Evolutionary conservation across 192 early-diverging fungal genomes (phyloP).

Genomic region (Mortierella alpina): DNA sequence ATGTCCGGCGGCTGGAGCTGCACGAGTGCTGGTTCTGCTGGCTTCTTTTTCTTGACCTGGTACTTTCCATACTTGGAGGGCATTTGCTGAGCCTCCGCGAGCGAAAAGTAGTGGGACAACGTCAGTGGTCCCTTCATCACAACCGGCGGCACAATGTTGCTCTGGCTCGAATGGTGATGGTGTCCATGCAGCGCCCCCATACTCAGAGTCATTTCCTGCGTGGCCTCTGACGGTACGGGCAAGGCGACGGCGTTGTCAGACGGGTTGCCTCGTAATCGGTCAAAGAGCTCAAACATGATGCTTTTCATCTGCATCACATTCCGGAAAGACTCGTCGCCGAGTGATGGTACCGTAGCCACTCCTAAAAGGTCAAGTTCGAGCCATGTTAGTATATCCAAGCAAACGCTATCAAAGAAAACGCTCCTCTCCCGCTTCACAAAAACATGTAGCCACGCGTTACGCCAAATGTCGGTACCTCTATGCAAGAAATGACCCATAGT

Average conservation of each 20-base stretch:
- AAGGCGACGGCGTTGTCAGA: conserved; percentile 30
- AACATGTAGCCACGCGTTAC: not conserved
- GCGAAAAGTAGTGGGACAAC: conserved; percentile 26
- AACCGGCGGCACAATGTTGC: conserved; percentile 56
- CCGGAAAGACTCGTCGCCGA: conserved; percentile 44
- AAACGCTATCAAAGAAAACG: not conserved
- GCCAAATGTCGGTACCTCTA: conserved; percentile 48
- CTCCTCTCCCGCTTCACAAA: not conserved
- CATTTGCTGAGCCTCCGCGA: conserved; percentile 59
- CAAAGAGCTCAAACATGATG: conserved; percentile 47
- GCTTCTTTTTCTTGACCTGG: conserved; percentile 61
- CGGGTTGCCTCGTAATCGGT: conserved; percentile 29
- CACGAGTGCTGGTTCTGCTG: conserved; percentile 57
- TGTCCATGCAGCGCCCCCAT: conserved; percentile 50
- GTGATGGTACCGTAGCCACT: conserved; percentile 36
- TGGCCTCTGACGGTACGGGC: conserved; percentile 42
- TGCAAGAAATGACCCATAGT: conserved; percentile 50
- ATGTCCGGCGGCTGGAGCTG: conserved; percentile 60
- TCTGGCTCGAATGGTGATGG: conserved; percentile 56
- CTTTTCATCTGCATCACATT: conserved; percentile 51
- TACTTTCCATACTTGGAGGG: conserved; percentile 67
- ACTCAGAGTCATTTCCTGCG: conserved; percentile 45
- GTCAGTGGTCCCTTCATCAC: conserved; percentile 41
- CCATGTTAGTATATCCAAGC: not conserved
- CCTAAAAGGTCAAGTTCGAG: conserved; percentile 22